These are phyloP conservation scores for Cercospora sp. DNA, from an alignment of 2,329 filamentous ascomycete species.

Conservation along the genomic window DNA sequence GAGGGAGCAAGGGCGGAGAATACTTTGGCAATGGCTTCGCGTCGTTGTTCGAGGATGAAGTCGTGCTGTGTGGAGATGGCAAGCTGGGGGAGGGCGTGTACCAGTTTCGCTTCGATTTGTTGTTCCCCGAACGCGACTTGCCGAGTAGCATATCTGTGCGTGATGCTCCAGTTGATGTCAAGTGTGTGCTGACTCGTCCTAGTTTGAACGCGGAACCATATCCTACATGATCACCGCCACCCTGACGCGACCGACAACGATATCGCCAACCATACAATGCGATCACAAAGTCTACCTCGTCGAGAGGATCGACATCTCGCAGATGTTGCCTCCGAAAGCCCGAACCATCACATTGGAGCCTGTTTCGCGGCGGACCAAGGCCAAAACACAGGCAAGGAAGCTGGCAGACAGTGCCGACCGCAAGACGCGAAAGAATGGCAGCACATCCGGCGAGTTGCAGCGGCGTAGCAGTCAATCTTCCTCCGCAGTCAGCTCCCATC, in stretches of 20 bases:
- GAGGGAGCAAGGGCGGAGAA: constrained; percentile 52
- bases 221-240: constrained; percentile 89
- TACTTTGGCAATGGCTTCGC: constrained; percentile 76
- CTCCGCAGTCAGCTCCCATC: constrained; percentile 30
- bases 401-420: constrained; percentile 33
- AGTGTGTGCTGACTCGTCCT: constrained; percentile 21
- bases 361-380: constrained; percentile 67
- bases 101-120: constrained; percentile 74
- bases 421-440: constrained; percentile 28
- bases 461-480: constrained; percentile 32
- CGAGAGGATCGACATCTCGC: constrained; percentile 81
- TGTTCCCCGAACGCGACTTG: constrained; percentile 67
- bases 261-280: constrained; percentile 75
- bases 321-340: constrained; percentile 71
- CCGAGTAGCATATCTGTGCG: constrained; percentile 95
- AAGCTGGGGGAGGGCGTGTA: constrained; percentile 72
- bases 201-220: constrained; percentile 96
- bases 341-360: constrained; percentile 85
- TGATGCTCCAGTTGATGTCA: constrained; percentile 26
- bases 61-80: constrained; percentile 76
- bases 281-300: constrained; percentile 77
- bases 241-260: constrained; percentile 82
- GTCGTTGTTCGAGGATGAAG: constrained; percentile 80
- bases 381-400: constrained; percentile 54
- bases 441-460: constrained; percentile 28